Conservation (phyloP, 805 yeast species). For the Candida xyloterini region DNA sequence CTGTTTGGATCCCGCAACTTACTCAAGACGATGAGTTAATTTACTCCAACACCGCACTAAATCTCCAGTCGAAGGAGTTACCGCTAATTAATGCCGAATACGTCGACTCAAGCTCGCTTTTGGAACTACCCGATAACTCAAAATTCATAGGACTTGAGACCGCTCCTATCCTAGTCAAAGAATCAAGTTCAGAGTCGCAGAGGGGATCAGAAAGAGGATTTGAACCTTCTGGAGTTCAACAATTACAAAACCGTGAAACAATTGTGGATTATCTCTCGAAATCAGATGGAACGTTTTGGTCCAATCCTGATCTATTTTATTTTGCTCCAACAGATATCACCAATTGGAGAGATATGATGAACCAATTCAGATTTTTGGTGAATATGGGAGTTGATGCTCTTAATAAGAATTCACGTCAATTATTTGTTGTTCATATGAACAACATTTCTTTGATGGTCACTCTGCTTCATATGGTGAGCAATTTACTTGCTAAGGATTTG, state of each 20-base stretch:
- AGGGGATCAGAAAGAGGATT: conserved; percentile 7
- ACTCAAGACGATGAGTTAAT: conserved; percentile 53
- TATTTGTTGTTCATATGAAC: conserved; percentile 53
- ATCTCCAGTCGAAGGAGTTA: conserved; percentile 54
- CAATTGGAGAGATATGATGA: conserved; percentile 56
- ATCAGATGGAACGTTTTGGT: conserved; percentile 19
- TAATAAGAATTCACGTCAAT: conserved; percentile 45
- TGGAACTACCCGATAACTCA: conserved; percentile 30
- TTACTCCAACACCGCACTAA: conserved; percentile 58
- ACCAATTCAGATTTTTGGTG: conserved; percentile 45
- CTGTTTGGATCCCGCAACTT: conserved; percentile 63
- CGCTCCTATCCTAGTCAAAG: conserved; percentile 16
- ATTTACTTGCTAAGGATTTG: conserved; percentile 53
- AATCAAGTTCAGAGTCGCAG: conserved; percentile 4
- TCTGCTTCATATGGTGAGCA: conserved; percentile 50
- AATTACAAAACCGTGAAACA: conserved; percentile 8
- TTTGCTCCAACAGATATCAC: conserved; percentile 56
- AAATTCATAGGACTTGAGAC: conserved; percentile 25
- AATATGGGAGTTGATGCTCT: conserved; percentile 51
- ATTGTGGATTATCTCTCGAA: conserved; percentile 9
- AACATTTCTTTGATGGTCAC: conserved; percentile 51
- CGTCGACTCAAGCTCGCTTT: conserved; percentile 32
- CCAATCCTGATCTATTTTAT: conserved; percentile 47
- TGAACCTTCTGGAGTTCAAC: background rate
- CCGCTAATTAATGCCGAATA: conserved; percentile 47